phyloP scores from a whole-genome alignment of 208 protist genomes.

The Leishmania mexicana region DNA sequence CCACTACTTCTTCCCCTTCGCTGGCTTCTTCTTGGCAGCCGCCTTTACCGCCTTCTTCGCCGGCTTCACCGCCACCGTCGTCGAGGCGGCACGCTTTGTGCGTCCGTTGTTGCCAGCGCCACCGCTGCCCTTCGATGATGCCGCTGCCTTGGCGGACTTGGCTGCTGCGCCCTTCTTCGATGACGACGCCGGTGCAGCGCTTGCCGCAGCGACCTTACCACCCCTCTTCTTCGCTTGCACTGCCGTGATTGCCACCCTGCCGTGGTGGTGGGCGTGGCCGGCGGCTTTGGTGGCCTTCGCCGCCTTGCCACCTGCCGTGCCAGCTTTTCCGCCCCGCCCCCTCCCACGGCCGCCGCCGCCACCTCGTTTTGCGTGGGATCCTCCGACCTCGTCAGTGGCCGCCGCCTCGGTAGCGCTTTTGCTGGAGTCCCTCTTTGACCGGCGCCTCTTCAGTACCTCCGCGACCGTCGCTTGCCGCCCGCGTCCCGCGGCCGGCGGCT shows the following conservation, averaged over 20 bases:
- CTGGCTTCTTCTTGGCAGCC: constrained; percentile 36
- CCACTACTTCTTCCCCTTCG: constrained; percentile 46
- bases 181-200: background rate
- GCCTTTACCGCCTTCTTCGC: constrained; percentile 45
- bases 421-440: constrained; percentile 27
- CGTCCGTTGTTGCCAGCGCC: constrained; percentile 21
- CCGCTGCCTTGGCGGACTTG: constrained; percentile 30
- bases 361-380: constrained; percentile 5
- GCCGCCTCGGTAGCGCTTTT: constrained; percentile 14
- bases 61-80: constrained; percentile 27
- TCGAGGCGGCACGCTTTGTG: constrained; percentile 15
- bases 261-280: background rate
- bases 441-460: constrained; percentile 12
- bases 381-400: background rate
- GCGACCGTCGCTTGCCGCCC: constrained; percentile 33
- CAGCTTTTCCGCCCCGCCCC: constrained; percentile 9
- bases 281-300: constrained; percentile 15
- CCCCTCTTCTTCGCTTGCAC: constrained; percentile 15
- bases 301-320: background rate
- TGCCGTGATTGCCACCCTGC: background rate
- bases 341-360: constrained; percentile 3
- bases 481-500: background rate
- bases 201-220: constrained; percentile 12
- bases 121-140: background rate
- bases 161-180: constrained; percentile 20